A percentile compares a stretch with the other conserved stretches of the same genome.
Conservation (phyloP, 148 eudicot species). For the Chenopodium formosanum region DNA sequence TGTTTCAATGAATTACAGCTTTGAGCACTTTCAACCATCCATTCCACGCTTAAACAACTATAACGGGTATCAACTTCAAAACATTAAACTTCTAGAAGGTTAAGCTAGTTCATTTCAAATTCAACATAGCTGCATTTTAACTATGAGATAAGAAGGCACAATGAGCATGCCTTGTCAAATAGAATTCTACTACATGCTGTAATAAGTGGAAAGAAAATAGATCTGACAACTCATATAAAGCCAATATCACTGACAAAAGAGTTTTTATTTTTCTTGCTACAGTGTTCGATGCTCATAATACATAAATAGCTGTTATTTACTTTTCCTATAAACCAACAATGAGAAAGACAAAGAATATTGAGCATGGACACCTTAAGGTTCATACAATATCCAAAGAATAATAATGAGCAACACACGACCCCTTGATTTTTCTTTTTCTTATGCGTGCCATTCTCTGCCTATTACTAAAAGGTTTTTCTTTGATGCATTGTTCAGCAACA, state of each 20-base stretch:
- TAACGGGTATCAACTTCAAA: background rate
- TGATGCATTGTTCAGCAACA: too few species aligned
- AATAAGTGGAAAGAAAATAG: background rate
- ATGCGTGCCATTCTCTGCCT: too few species aligned
- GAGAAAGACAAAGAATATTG: too few species aligned
- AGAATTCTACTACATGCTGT: background rate
- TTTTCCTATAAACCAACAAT: too few species aligned
- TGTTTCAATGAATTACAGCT: background rate
- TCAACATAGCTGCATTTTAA: background rate
- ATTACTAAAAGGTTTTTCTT: too few species aligned
- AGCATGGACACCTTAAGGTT: too few species aligned
- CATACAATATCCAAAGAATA: too few species aligned
- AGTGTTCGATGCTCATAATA: too few species aligned
- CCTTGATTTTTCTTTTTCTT: too few species aligned
- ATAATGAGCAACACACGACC: too few species aligned
- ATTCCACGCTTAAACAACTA: background rate
- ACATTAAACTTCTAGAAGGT: background rate
- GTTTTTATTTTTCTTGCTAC: too few species aligned
- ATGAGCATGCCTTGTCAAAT: background rate
- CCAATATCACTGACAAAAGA: background rate
- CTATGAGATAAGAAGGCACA: background rate
- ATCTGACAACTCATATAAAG: background rate
- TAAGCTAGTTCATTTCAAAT: background rate
- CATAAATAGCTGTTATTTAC: too few species aligned
- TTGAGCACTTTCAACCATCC: background rate